Percentiles rank a stretch among this genome's conserved stretches.
Evolutionary conservation across 2,329 filamentous ascomycete species (phyloP).

Genomic region (Ceratocystis variospora): DNA sequence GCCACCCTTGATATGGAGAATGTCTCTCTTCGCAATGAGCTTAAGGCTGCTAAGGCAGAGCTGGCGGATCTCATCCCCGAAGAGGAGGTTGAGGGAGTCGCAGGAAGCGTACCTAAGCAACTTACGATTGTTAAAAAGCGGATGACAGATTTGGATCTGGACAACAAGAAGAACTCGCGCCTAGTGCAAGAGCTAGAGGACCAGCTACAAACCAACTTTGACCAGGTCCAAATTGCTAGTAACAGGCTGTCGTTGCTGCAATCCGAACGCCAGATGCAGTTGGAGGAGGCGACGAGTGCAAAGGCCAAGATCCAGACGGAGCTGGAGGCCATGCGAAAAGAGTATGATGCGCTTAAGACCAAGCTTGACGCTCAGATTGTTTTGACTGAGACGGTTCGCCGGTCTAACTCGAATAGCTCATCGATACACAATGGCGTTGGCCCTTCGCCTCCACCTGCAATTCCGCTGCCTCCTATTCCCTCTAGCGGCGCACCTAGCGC

Average conservation of each 20-base stretch:
- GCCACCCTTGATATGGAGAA: constrained; percentile 44
- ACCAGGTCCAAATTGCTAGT: constrained; percentile 72
- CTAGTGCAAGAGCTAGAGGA: constrained; percentile 94
- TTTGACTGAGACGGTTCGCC: constrained; percentile 34
- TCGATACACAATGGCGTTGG: constrained; percentile 75
- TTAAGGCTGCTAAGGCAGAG: constrained; percentile 45
- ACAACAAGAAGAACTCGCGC: constrained; percentile 81
- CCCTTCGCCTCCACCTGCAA: constrained; percentile 85
- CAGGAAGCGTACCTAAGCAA: constrained; percentile 41
- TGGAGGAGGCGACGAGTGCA: constrained; percentile 64
- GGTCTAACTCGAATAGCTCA: constrained; percentile 47
- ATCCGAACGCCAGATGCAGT: constrained; percentile 55
- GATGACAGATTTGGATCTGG: constrained; percentile 45
- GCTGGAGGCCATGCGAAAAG: constrained; percentile 51
- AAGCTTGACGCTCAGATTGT: constrained; percentile 37
- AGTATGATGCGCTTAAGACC: constrained; percentile 53
- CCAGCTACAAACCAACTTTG: constrained; percentile 87
- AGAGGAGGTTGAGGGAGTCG: constrained; percentile 32
- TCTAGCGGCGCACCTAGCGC: constrained; percentile 28
- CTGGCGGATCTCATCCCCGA: constrained; percentile 40
- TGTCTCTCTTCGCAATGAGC: constrained; percentile 45
- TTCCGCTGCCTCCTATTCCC: constrained; percentile 87
- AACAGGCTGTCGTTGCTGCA: constrained; percentile 77
- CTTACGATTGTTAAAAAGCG: constrained; percentile 51
- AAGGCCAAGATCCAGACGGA: constrained; percentile 52